Conservation (phyloP, 2,329 filamentous ascomycete genomes). For the Alternaria longipes region DNA sequence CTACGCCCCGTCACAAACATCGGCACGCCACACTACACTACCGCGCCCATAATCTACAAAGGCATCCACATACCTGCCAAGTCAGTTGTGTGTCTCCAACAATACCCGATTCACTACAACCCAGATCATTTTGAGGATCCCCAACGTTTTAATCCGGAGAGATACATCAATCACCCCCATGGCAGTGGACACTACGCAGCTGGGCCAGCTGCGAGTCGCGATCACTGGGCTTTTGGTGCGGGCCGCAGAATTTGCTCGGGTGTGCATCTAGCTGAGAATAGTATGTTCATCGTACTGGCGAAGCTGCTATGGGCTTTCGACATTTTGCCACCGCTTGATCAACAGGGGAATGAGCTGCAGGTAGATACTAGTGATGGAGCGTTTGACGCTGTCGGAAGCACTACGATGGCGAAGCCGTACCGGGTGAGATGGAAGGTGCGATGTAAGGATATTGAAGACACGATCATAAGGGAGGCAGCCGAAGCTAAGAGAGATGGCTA, state of each 20-base stretch:
- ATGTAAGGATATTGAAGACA: constrained; percentile 27
- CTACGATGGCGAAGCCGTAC: constrained; percentile 48
- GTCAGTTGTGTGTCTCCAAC: constrained; percentile 42
- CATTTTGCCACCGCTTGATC: constrained; percentile 50
- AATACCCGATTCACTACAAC: constrained; percentile 51
- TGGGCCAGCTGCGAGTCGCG: constrained; percentile 45
- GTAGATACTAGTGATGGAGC: constrained; percentile 49
- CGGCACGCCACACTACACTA: constrained; percentile 47
- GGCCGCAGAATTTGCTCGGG: constrained; percentile 57
- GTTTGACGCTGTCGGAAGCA: constrained; percentile 40
- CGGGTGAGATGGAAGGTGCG: constrained; percentile 36
- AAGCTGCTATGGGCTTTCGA: constrained; percentile 61
- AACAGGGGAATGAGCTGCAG: constrained; percentile 49
- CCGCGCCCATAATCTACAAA: constrained; percentile 53
- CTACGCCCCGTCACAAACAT: constrained; percentile 48
- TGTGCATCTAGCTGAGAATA: constrained; percentile 54
- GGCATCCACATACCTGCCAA: constrained; percentile 56
- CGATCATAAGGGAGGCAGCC: constrained; percentile 39
- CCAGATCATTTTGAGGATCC: constrained; percentile 49
- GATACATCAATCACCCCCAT: constrained; percentile 51
- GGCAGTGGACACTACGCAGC: constrained; percentile 47
- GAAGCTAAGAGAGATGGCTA: constrained; percentile 44
- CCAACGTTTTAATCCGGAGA: constrained; percentile 54
- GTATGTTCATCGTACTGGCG: constrained; percentile 55
- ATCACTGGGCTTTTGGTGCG: constrained; percentile 53